phyloP scores from a whole-genome alignment of 139 green algal genomes.

The Haematococcus lacustris region DNA sequence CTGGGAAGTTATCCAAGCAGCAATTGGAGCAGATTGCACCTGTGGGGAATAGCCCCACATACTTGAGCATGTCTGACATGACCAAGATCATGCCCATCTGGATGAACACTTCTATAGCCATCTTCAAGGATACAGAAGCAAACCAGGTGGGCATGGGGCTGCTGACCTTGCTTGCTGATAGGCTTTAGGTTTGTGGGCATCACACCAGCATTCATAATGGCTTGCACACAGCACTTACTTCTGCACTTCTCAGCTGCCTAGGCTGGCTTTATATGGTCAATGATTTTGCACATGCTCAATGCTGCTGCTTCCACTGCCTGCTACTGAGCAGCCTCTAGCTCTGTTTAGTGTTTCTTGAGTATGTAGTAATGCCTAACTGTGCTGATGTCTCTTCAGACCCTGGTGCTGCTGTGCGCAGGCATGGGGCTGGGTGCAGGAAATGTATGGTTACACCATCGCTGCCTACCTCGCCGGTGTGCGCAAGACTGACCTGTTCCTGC shows the following conservation, averaged over 20 bases:
- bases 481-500: conserved; percentile 55
- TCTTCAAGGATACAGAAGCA: conserved; percentile 84
- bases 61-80: conserved; percentile 75
- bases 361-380: too few species aligned
- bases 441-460: conserved; percentile 90
- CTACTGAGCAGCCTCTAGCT: too few species aligned
- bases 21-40: conserved; percentile 71
- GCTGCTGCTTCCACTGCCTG: too few species aligned
- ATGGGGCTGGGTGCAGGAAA: conserved; percentile 89
- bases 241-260: too few species aligned
- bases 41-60: conserved; percentile 83
- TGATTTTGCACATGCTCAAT: too few species aligned
- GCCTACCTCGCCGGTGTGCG: conserved; percentile 48
- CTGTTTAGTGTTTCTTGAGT: too few species aligned
- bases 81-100: conserved; percentile 65
- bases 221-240: too few species aligned
- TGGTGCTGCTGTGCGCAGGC: conserved; percentile 31
- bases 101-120: conserved; percentile 82
- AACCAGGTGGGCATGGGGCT: conserved; percentile 44
- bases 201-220: too few species aligned
- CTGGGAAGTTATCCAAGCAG: conserved; percentile 33
- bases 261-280: too few species aligned
- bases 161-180: not conserved
- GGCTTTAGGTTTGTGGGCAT: too few species aligned
- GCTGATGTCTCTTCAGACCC: too few species aligned